Percentiles rank a stretch among this genome's conserved stretches.
phyloP scores from a whole-genome alignment of 176 grass and related monocot genomes.

The Triticum turgidum region DNA sequence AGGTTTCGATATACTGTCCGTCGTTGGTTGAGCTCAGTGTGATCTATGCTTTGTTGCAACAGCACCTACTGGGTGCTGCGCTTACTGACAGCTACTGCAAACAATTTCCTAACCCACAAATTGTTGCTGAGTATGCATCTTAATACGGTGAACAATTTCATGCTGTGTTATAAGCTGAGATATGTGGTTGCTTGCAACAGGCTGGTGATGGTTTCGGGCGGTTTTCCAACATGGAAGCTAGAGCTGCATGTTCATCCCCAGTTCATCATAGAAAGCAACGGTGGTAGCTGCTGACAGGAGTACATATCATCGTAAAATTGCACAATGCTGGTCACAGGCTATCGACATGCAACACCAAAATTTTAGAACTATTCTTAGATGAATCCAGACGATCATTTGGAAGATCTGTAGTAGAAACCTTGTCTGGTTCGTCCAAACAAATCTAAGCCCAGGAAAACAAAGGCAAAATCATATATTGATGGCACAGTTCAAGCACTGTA shows the following conservation, averaged over 20 bases:
- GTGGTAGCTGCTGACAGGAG: not conserved
- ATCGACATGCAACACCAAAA: too few relatives aligned
- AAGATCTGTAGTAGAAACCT: not conserved
- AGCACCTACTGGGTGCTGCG: not conserved
- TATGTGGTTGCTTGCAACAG: not conserved
- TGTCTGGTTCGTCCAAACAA: not conserved
- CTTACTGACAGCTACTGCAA: not conserved
- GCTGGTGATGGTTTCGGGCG: not conserved
- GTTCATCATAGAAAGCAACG: not conserved
- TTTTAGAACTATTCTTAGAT: too few relatives aligned
- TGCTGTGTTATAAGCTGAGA: not conserved
- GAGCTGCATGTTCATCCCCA: not conserved
- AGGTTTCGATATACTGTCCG: not conserved
- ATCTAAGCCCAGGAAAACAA: not conserved
- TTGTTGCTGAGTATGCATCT: too few relatives aligned
- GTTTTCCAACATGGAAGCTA: not conserved
- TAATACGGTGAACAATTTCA: not conserved
- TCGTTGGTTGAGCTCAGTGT: not conserved
- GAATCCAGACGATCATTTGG: not conserved
- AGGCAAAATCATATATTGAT: constrained; percentile 33
- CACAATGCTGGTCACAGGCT: too few relatives aligned
- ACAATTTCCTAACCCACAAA: not conserved
- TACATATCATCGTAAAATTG: not conserved
- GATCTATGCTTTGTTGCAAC: not conserved
- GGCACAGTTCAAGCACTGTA: constrained; percentile 8